Conservation (phyloP, 2,329 filamentous ascomycete species). For the Fusarium nodosum region DNA sequence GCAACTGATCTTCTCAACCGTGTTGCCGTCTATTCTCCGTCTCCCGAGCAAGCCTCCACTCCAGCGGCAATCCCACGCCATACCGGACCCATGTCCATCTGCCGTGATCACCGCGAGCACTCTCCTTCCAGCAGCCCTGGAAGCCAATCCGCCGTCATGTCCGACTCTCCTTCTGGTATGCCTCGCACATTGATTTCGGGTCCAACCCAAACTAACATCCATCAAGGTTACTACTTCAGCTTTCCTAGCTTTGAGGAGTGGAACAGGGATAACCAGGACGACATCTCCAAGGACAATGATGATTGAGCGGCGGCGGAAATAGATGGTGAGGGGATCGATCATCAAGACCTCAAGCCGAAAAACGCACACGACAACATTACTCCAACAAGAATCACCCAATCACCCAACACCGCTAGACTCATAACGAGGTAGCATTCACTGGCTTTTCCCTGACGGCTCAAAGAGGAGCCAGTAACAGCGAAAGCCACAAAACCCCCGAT, state of each 20-base stretch:
- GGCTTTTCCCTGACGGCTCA: slow-evolving; percentile 25
- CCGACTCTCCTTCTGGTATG: slow-evolving; percentile 50
- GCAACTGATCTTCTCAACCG: slow-evolving; percentile 69
- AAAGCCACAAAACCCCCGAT: slow-evolving; percentile 36
- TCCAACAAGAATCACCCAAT: slow-evolving; percentile 19
- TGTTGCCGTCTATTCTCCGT: slow-evolving; percentile 63
- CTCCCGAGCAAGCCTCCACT: slow-evolving; percentile 40
- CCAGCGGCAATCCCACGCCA: slow-evolving; percentile 42
- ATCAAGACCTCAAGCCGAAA: slow-evolving; percentile 34
- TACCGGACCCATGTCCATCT: slow-evolving; percentile 44
- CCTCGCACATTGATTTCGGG: background rate
- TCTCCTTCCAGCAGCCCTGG: slow-evolving; percentile 42
- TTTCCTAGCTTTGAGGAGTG: slow-evolving; percentile 81
- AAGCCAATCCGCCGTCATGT: slow-evolving; percentile 45
- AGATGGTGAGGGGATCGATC: slow-evolving; percentile 31
- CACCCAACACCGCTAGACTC: slow-evolving; percentile 26
- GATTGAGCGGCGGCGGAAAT: slow-evolving; percentile 41
- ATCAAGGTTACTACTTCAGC: slow-evolving; percentile 73
- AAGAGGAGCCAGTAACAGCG: slow-evolving; percentile 32
- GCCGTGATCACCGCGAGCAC: slow-evolving; percentile 38
- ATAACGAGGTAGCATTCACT: slow-evolving; percentile 8
- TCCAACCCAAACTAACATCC: slow-evolving; percentile 54
- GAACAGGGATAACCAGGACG: slow-evolving; percentile 58
- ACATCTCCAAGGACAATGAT: slow-evolving; percentile 46
- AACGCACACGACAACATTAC: slow-evolving; percentile 33